Evolutionary conservation across 83 land plant genomes (phyloP).

Genomic region (Larix sibirica): DNA sequence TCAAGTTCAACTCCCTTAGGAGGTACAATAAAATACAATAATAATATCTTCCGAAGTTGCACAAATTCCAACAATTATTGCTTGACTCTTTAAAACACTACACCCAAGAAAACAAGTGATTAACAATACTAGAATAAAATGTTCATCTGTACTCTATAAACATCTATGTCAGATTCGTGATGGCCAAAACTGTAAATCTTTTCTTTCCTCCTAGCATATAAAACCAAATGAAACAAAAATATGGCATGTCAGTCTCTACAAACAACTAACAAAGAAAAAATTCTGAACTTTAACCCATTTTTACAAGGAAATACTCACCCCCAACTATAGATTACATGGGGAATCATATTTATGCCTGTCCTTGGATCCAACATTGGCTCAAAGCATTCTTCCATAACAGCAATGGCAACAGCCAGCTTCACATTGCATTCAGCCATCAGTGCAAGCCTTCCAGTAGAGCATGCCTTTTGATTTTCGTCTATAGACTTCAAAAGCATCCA

Average conservation of each 20-base stretch:
- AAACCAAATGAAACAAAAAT: not conserved
- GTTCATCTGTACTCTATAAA: not conserved
- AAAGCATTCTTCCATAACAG: slow-evolving; percentile 83
- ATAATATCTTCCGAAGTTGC: no score
- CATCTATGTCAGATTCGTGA: not conserved
- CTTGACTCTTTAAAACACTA: not conserved
- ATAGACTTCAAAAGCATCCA: slow-evolving; percentile 82
- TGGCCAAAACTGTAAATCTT: not conserved
- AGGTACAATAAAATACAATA: no score
- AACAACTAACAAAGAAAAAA: not conserved
- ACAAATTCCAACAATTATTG: not conserved
- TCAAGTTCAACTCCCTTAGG: no score
- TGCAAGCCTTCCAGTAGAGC: slow-evolving; percentile 37
- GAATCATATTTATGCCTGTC: slow-evolving; percentile 61
- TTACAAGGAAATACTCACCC: slow-evolving; percentile 36
- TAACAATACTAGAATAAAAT: not conserved
- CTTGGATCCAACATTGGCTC: slow-evolving; percentile 57
- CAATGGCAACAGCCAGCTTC: slow-evolving; percentile 66
- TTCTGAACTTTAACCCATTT: not conserved
- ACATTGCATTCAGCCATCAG: slow-evolving; percentile 51
- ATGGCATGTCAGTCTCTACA: not conserved
- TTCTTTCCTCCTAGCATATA: not conserved
- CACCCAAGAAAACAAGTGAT: not conserved
- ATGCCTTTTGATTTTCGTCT: slow-evolving; percentile 54
- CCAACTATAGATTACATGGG: slow-evolving; percentile 66